phyloP scores from a whole-genome alignment of 208 protist species.

The Crithidia fasciculata region DNA sequence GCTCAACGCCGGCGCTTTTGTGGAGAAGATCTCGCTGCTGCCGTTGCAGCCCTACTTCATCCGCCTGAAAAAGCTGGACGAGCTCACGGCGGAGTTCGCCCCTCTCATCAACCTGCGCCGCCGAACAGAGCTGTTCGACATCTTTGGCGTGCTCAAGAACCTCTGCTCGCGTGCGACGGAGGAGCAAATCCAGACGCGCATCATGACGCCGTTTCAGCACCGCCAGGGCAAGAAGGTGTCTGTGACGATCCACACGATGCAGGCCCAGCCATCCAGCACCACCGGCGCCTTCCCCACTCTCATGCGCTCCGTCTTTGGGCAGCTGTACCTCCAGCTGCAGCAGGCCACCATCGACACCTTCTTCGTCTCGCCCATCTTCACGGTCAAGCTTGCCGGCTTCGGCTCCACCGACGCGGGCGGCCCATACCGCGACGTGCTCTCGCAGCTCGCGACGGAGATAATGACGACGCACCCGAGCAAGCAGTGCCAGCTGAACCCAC shows the following conservation, averaged over 20 bases:
- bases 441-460: constrained; percentile 88
- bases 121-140: constrained; percentile 79
- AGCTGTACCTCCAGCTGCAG: constrained; percentile 88
- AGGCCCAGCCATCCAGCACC: constrained; percentile 61
- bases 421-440: constrained; percentile 91
- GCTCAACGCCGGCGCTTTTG: constrained; percentile 59
- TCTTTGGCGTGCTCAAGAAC: constrained; percentile 81
- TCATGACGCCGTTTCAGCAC: constrained; percentile 84
- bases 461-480: constrained; percentile 85
- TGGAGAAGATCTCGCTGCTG: constrained; percentile 55
- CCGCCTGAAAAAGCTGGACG: constrained; percentile 76
- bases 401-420: constrained; percentile 91
- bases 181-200: constrained; percentile 76
- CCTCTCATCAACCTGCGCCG: constrained; percentile 80
- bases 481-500: constrained; percentile 86
- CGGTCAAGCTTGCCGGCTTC: constrained; percentile 89
- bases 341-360: constrained; percentile 69
- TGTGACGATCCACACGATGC: constrained; percentile 90
- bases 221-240: constrained; percentile 65
- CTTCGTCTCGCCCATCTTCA: constrained; percentile 88
- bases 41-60: constrained; percentile 71
- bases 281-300: constrained; percentile 73
- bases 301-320: constrained; percentile 85
- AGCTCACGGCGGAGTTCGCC: constrained; percentile 70
- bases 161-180: constrained; percentile 74